These are phyloP conservation scores for Penicillium rolfsii DNA, from an alignment of 2,329 filamentous ascomycete species.

Conservation along the genomic window DNA sequence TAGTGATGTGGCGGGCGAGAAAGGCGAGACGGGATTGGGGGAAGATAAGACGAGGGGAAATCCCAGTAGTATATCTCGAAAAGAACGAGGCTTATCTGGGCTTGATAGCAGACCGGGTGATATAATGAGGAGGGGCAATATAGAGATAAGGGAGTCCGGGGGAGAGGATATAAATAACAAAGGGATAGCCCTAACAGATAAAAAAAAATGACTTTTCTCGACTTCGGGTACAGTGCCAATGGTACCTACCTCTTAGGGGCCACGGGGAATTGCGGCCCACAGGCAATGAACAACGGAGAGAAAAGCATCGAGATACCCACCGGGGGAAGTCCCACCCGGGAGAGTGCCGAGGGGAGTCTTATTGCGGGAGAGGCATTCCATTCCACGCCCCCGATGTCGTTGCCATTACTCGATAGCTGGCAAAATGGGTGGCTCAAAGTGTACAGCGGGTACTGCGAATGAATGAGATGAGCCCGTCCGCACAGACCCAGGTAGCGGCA, in stretches of 20 bases:
- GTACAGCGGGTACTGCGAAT: neutral
- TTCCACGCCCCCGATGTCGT: slow-evolving; percentile 7
- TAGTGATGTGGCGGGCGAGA: neutral
- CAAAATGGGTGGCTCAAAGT: slow-evolving; percentile 15
- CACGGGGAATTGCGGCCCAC: slow-evolving; percentile 11
- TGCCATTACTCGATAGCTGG: slow-evolving; percentile 26
- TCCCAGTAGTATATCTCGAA: slow-evolving; percentile 2
- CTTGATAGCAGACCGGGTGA: neutral
- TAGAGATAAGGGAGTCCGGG: slow-evolving; percentile 12
- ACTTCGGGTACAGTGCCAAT: neutral
- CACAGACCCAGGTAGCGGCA: neutral
- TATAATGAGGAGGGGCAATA: slow-evolving; percentile 5
- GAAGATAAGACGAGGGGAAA: slow-evolving; percentile 3
- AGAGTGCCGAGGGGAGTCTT: neutral
- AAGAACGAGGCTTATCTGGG: slow-evolving; percentile 1
- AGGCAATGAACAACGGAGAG: neutral
- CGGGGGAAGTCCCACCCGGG: slow-evolving; percentile 9
- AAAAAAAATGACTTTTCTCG: neutral
- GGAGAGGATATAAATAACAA: slow-evolving; percentile 24
- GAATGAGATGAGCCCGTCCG: slow-evolving; percentile 11
- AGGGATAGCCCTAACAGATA: slow-evolving; percentile 8
- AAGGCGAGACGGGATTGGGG: slow-evolving; percentile 3
- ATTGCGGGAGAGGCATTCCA: neutral
- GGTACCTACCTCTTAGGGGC: too few species aligned
- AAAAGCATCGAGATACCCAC: slow-evolving; percentile 16